Conservation (phyloP, 2,329 filamentous ascomycete species). For the Pestalotiopsis sp. region DNA sequence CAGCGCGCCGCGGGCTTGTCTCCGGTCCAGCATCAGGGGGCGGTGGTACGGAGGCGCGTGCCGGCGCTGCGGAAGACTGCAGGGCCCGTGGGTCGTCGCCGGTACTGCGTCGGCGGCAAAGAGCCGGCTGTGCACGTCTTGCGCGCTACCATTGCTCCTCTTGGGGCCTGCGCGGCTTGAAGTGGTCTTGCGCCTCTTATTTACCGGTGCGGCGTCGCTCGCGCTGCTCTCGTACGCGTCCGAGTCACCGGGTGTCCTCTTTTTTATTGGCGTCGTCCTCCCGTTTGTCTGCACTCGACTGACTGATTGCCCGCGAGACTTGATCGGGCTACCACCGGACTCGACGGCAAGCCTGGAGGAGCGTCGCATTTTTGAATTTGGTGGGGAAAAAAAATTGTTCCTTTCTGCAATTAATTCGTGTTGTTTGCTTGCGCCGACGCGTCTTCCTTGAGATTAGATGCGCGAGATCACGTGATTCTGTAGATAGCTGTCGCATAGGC, state of each 20-base stretch:
- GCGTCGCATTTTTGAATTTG: conserved; percentile 1
- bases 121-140: conserved; percentile 23
- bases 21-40: conserved; percentile 49
- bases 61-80: conserved; percentile 29
- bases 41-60: conserved; percentile 51
- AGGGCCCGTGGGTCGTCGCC: conserved; percentile 11
- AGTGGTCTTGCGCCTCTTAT: background rate
- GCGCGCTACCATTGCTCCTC: background rate
- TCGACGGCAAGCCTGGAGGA: background rate
- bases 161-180: background rate
- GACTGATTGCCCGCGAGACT: background rate
- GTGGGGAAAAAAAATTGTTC: background rate
- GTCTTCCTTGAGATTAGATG: background rate
- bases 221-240: conserved; percentile 7
- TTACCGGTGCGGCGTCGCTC: background rate
- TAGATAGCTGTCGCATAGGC: too few relatives aligned
- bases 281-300: background rate
- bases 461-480: conserved; percentile 1
- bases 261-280: background rate
- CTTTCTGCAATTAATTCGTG: background rate
- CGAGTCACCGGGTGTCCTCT: background rate
- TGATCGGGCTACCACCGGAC: background rate
- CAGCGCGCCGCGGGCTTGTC: conserved; percentile 38
- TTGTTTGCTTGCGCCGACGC: background rate
- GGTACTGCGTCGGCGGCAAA: conserved; percentile 18